phyloP scores from a whole-genome alignment of 768 basidiomycete species.

The Amanita pallidorosea region DNA sequence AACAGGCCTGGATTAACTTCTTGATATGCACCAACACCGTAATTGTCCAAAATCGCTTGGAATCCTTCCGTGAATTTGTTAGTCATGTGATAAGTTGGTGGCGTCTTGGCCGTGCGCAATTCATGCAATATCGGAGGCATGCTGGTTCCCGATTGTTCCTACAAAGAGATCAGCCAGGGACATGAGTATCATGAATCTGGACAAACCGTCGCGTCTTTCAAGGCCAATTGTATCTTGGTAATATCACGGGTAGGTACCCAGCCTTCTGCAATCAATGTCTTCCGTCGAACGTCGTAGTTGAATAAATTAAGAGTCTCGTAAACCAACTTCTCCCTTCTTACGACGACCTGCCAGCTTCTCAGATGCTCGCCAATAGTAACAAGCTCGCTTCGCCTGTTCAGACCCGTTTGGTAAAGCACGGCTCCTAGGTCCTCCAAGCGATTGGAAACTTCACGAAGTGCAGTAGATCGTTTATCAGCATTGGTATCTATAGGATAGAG shows the following conservation, averaged over 20 bases:
- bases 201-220: constrained; percentile 78
- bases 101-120: constrained; percentile 79
- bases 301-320: constrained; percentile 94
- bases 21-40: constrained; percentile 90
- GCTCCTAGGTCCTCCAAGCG: constrained; percentile 88
- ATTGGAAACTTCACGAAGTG: constrained; percentile 77
- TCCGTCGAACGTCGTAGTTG: constrained; percentile 87
- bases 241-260: constrained; percentile 97
- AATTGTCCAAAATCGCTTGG: constrained; percentile 97
- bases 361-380: constrained; percentile 77
- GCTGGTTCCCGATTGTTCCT: constrained; percentile 88
- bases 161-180: constrained; percentile 13
- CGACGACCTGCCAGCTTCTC: constrained; percentile 88
- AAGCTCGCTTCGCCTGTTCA: constrained; percentile 75
- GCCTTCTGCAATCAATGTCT: constrained; percentile 93
- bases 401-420: constrained; percentile 81
- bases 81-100: constrained; percentile 90
- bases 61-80: constrained; percentile 96
- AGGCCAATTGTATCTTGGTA: constrained; percentile 70
- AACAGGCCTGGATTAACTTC: constrained; percentile 96
- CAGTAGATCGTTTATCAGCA: constrained; percentile 82
- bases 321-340: constrained; percentile 90
- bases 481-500: constrained; percentile 95
- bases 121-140: constrained; percentile 91
- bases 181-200: neutral